Base-by-base conservation (phyloP, 2,329 filamentous ascomycete species). In the Fusarium illudens region DNA sequence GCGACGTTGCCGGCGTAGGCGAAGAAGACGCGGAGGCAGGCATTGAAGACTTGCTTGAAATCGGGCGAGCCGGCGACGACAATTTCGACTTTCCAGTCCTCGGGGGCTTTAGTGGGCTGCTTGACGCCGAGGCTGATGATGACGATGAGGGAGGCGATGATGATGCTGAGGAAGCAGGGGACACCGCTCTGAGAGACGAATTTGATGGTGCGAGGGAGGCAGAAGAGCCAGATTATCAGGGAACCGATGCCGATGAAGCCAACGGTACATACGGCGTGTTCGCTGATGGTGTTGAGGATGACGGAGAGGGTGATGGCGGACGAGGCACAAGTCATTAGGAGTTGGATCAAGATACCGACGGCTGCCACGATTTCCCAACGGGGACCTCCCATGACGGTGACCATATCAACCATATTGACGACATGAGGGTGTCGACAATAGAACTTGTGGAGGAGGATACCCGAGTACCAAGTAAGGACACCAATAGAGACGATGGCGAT, bases 381-480 rank as follows among this genome's bases (percentile, higher is more conserved):
- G 7, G 25, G 42, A 4, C 64, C 60, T 22, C 66, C 79, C 83
- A 84, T 65, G 81, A 84, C 67, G 84, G 83, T 71, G 85, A 84
- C 83, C 84, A 91, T 86, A 72, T 91, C 89, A 72, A 88, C 90
- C 15, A 91, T 87, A 77, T 91, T 89, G 66, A 87, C 86, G 65
- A 90, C 84, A 76, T 90, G 86, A 2, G 89, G 89, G 71, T 91
- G 86, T 61, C 86, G 84, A 62, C 90, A 78, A 75, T 89, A 91
- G 76, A 90, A 90, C 72, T 87, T 84, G 88, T 88, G 89, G 30
- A 70, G 60, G 17, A 63, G 62, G 7, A 74, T 58, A 15, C 89
- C 70, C 19, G 70, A 71, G 52, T 73, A 91, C 3, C 89, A 91
- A 75, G 91, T 90, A 4, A 90, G 79, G 12, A 91, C 87, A 42